A percentile compares a stretch with the other conserved stretches of the same genome.
phyloP scores from a whole-genome alignment of 2,329 filamentous ascomycete genomes.

The Endoconidiophora laricicola region DNA sequence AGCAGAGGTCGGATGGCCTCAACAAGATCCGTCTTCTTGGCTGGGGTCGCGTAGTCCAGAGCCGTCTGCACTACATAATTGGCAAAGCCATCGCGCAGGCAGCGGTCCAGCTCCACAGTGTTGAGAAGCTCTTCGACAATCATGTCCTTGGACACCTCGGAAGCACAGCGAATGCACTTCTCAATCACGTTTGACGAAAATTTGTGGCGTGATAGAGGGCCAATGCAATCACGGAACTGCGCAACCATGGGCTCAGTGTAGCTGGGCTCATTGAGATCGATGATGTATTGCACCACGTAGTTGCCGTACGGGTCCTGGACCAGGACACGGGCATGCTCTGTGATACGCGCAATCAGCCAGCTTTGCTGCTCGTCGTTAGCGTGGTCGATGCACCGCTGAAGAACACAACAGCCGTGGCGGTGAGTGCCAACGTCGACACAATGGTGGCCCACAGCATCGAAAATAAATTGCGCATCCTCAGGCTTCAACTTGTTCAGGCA shows the following conservation, averaged over 20 bases:
- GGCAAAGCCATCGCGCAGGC: conserved; percentile 82
- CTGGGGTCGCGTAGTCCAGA: conserved; percentile 63
- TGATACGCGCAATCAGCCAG: conserved; percentile 75
- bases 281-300: conserved; percentile 97
- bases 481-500: conserved; percentile 87
- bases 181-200: conserved; percentile 99
- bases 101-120: conserved; percentile 64
- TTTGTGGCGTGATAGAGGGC: conserved; percentile 73
- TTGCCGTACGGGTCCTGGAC: conserved; percentile 97
- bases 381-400: conserved; percentile 96
- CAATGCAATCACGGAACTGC: conserved; percentile 61
- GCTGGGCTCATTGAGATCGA: conserved; percentile 72
- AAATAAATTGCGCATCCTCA: conserved; percentile 85
- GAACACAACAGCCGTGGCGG: conserved; percentile 91
- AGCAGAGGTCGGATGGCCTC: conserved; percentile 76
- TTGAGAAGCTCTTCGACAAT: conserved; percentile 70
- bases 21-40: conserved; percentile 58
- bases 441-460: conserved; percentile 74
- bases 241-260: conserved; percentile 82
- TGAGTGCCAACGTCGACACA: conserved; percentile 90
- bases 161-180: conserved; percentile 79
- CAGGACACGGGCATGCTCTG: conserved; percentile 67
- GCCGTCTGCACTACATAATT: conserved; percentile 98
- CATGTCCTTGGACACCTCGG: conserved; percentile 54
- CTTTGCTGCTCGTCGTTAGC: conserved; percentile 79